Base-by-base conservation (phyloP, 768 basidiomycete genomes). In the Coprinellus aureogranulatus region DNA sequence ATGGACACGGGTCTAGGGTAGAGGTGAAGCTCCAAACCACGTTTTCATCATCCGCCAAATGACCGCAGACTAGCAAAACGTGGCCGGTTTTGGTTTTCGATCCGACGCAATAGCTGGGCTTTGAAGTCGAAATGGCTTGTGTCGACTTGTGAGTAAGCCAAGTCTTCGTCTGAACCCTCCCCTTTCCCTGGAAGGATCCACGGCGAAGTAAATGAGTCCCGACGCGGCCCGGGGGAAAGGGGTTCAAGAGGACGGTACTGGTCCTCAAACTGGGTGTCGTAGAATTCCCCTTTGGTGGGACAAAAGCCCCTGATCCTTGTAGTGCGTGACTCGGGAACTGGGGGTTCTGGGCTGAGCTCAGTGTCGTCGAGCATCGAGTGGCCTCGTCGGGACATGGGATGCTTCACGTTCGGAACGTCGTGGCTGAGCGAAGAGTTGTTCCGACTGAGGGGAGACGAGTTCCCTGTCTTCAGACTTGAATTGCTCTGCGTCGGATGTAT, bases 101-200 rank as follows among this genome's bases (percentile, higher is more conserved):
- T 76, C 41, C 77, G 74, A 34, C 68, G 72, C 47, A 76, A 64
- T 22, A 81, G 65, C 58, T 78, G 73, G 52, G 73, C 70, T 56
- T 76, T 71, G 56, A 79, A 79, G 45, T 75, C 75, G 27, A 74
- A 67, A 4, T 66, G 67, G 46, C 66, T 65, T 11, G 70, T 62
- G 57, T 76, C 74, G 10, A 65, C 55, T 28, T 73, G 74, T 1
- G 72, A 65, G 40, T 72, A 74, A 20, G 69, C 66, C 26, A 63
- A 59, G 44, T 75, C 73, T 40, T 68, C 72, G 54, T 71, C 70
- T 27, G 65, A 59, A 27, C 53, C 40, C 41, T 72, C 69, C 40
- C 65, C 67, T 54, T 66, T 68, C 14, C 72, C 72, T 10, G 75
- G 70, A 56, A 71, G 58, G 40, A 68, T 69, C 73, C 75, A 75